Evolutionary conservation across 1,284 basidiomycete genomes (phyloP).

Genomic region (Naganishia cerealis): DNA sequence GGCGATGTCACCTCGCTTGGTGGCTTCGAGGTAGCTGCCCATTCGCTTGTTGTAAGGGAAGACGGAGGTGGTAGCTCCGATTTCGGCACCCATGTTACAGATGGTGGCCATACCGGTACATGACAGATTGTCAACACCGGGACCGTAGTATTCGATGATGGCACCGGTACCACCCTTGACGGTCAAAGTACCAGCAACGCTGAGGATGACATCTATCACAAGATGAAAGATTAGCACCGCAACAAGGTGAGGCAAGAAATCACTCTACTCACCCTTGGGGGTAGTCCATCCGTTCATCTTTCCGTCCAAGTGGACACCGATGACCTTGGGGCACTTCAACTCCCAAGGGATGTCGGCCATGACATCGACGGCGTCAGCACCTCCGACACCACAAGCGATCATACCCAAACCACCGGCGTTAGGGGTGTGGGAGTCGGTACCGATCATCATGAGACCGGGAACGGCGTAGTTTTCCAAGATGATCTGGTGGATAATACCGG

Average conservation of each 20-base stretch:
- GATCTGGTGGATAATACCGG: constrained; percentile 97
- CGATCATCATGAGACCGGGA: constrained; percentile 99
- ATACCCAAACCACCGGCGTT: constrained; percentile 99
- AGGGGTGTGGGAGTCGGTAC: constrained; percentile 98
- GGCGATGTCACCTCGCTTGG: constrained; percentile 84
- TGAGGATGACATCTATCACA: constrained; percentile 83
- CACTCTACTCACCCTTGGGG: constrained; percentile 73
- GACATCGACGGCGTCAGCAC: constrained; percentile 98
- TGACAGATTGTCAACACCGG: constrained; percentile 92
- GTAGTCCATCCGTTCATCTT: constrained; percentile 96
- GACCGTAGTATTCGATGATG: constrained; percentile 90
- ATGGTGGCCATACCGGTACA: constrained; percentile 97
- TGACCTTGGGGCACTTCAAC: constrained; percentile 97
- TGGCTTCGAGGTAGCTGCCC: constrained; percentile 88
- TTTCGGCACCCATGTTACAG: constrained; percentile 99
- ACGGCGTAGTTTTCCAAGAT: constrained; percentile 99
- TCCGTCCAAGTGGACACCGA: constrained; percentile 94
- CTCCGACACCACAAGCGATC: constrained; percentile 98
- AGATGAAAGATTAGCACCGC: constrained; percentile 9
- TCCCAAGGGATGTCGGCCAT: constrained; percentile 99
- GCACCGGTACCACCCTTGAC: constrained; percentile 98
- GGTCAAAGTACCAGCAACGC: constrained; percentile 94
- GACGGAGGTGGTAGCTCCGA: constrained; percentile 95
- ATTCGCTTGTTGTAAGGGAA: constrained; percentile 99
- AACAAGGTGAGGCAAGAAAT: neutral